Base-by-base conservation (phyloP, 176 grass and related monocot genomes). In the Microstegium vimineum region DNA sequence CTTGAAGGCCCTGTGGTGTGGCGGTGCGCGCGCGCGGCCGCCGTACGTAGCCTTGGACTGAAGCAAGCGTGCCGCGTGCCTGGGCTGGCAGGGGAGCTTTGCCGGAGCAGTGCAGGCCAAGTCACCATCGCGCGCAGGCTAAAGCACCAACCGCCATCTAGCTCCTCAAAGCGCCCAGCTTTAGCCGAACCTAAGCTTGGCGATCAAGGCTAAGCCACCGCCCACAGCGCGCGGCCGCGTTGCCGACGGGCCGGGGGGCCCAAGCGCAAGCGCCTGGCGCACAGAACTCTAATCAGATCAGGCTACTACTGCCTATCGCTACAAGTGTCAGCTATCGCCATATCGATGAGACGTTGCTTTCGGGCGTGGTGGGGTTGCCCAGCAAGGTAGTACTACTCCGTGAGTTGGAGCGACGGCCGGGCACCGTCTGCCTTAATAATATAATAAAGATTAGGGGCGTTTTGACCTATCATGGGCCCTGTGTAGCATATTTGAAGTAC, bases 111-210 rank as follows among this genome's bases (percentile, higher is more conserved):
- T 65, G 34, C 77, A 68, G 57, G 69, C 60, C 77, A 75, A 81
- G 71, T n/a, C 51, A 54, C 51, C 51, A 4, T 0, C 45, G 45
- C n/a, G 42, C 42, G 12, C 42, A 14, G 12, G 42, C 12, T 41
- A 47, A 17, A n/a, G 11, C 45, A 47, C 45, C 45, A 17, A 86
- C 76, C 59, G 62, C 30, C 42, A 10, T 16, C 27, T 70, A 72
- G 63, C 78, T 23, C 66, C 56, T n/a, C 62, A 86, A 79, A 72
- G 66, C n/a, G n/a, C n/a, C n/a, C n/a, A n/a, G n/a, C n/a, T n/a
- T n/a, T n/a, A n/a, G 83, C 13, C 10, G 40, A 69, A 77, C 18
- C 6, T 1, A 18, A n/a, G 45, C 74, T 70, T 78, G 2, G 51
- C 4, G 54, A 61, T 31, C 83, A 46, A 62, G 73, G 20, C 73